Percentiles rank a stretch among this genome's conserved stretches.
phyloP scores from a whole-genome alignment of 2,329 filamentous ascomycete genomes.

The Colletotrichum higginsianum region DNA sequence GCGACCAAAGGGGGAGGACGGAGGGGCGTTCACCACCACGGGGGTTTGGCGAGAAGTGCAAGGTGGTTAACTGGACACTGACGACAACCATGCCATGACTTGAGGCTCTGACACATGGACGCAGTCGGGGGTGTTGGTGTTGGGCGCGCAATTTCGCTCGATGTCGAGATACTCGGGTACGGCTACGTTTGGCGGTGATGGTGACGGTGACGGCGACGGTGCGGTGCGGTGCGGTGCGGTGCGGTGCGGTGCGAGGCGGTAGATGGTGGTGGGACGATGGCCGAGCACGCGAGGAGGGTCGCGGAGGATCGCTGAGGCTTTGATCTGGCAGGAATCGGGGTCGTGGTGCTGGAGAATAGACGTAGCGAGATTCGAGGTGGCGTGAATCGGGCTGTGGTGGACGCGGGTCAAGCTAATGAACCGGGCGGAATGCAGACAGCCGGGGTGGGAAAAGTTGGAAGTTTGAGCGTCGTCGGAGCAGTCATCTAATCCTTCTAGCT shows the following conservation, averaged over 20 bases:
- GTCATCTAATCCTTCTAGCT: constrained; percentile 36
- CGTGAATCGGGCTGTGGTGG: constrained; percentile 1
- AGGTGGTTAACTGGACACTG: constrained; percentile 38
- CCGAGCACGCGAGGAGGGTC: constrained; percentile 1
- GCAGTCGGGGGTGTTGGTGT: constrained; percentile 21
- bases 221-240: background rate
- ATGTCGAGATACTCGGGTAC: constrained; percentile 14
- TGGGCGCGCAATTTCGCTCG: constrained; percentile 24
- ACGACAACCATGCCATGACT: constrained; percentile 42
- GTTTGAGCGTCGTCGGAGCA: constrained; percentile 11
- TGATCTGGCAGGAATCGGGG: background rate
- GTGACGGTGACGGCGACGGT: background rate
- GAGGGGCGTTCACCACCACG: constrained; percentile 36
- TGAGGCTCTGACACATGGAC: constrained; percentile 40
- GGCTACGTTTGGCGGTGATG: background rate
- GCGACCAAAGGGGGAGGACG: constrained; percentile 10
- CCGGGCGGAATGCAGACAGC: constrained; percentile 8
- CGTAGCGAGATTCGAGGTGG: constrained; percentile 13
- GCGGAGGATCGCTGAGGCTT: background rate
- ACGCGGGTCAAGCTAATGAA: background rate
- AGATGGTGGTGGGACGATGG: constrained; percentile 3
- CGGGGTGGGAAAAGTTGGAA: constrained; percentile 14
- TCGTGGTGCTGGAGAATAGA: constrained; percentile 2
- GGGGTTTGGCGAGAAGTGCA: constrained; percentile 36
- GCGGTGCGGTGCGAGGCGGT: background rate